phyloP scores from a whole-genome alignment of 1,284 basidiomycete genomes.

The Xerocomus amazonicus region DNA sequence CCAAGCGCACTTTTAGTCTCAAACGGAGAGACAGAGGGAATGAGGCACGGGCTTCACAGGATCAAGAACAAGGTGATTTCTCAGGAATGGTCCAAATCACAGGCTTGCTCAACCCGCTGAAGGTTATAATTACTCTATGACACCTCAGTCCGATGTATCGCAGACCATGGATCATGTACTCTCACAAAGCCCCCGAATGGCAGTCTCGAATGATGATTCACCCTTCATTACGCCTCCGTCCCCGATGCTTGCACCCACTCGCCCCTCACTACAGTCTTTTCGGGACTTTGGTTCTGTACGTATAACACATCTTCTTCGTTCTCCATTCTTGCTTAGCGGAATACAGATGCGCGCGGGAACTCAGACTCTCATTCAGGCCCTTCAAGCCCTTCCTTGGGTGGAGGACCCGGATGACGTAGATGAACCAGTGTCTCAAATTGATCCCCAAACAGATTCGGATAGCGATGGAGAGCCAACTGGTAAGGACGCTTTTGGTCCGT shows the following conservation, averaged over 20 bases:
- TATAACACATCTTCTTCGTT: slow-evolving; percentile 3
- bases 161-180: slow-evolving; percentile 13
- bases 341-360: slow-evolving; percentile 76
- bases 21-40: slow-evolving; percentile 51
- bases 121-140: slow-evolving; percentile 11
- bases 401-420: slow-evolving; percentile 66
- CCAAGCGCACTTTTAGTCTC: slow-evolving; percentile 53
- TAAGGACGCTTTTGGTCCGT: slow-evolving; percentile 20
- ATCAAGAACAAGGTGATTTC: slow-evolving; percentile 29
- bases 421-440: slow-evolving; percentile 45
- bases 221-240: slow-evolving; percentile 75
- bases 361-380: slow-evolving; percentile 79
- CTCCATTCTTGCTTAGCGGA: slow-evolving; percentile 10
- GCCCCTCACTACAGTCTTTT: slow-evolving; percentile 50
- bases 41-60: slow-evolving; percentile 34
- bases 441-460: slow-evolving; percentile 45
- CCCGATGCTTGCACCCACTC: slow-evolving; percentile 44
- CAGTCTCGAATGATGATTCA: slow-evolving; percentile 53
- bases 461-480: slow-evolving; percentile 56
- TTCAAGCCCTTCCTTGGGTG: slow-evolving; percentile 76
- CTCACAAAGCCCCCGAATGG: slow-evolving; percentile 11
- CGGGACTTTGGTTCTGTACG: slow-evolving; percentile 66
- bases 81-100: slow-evolving; percentile 1
- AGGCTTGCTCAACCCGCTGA: slow-evolving; percentile 26
- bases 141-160: slow-evolving; percentile 14